phyloP scores from a whole-genome alignment of 805 yeast genomes.

The Metschnikowia matae region DNA sequence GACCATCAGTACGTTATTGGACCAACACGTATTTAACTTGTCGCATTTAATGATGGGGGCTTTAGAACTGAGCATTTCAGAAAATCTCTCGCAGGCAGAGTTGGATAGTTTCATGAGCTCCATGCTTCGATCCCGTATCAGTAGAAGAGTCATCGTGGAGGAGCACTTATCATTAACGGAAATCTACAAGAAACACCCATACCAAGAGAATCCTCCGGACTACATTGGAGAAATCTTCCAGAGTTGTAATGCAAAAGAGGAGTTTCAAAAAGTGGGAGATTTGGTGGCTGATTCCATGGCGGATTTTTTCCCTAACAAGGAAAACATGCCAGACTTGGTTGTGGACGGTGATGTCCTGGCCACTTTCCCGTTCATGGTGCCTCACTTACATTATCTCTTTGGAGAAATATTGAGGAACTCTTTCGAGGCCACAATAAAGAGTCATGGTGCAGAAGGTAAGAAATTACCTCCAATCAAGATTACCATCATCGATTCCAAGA shows the following conservation, averaged over 20 bases:
- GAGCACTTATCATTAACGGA: conserved; percentile 81
- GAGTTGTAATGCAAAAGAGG: conserved; percentile 68
- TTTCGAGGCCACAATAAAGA: conserved; percentile 69
- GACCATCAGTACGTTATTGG: conserved; percentile 59
- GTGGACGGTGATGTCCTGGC: conserved; percentile 71
- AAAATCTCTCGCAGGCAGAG: conserved; percentile 53
- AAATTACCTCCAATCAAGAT: conserved; percentile 74
- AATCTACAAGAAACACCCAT: conserved; percentile 49
- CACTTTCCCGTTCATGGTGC: conserved; percentile 75
- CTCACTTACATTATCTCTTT: conserved; percentile 80
- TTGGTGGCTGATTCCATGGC: conserved; percentile 49
- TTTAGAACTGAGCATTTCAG: conserved; percentile 65
- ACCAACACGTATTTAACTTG: conserved; percentile 74
- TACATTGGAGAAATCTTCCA: conserved; percentile 77
- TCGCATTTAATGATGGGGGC: conserved; percentile 95
- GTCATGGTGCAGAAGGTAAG: conserved; percentile 24
- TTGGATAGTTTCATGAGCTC: conserved; percentile 74
- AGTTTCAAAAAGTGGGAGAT: conserved; percentile 52
- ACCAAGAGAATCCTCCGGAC: conserved; percentile 48
- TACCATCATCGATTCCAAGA: conserved; percentile 62
- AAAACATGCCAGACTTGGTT: conserved; percentile 65
- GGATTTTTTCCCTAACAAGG: conserved; percentile 46
- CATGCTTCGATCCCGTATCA: conserved; percentile 78
- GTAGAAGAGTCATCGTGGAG: conserved; percentile 86
- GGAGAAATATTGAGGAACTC: conserved; percentile 88